Evolutionary conservation across 805 yeast genomes (phyloP).

Genomic region (Saturnispora halmiae): DNA sequence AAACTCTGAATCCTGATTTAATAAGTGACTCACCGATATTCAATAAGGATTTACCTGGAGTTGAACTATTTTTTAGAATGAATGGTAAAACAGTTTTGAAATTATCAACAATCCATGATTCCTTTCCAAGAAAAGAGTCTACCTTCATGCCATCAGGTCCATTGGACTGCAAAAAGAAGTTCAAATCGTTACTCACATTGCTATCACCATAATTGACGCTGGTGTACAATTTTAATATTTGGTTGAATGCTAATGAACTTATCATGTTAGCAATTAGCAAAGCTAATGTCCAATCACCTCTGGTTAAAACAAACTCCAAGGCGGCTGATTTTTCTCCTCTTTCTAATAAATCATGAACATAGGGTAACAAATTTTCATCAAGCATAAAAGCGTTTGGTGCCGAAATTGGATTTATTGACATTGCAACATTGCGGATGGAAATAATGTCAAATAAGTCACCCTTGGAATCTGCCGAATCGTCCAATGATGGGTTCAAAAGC

Average conservation of each 20-base stretch:
- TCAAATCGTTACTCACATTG: conserved; percentile 21
- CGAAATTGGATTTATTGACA: conserved; percentile 10
- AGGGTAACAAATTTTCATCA: conserved; percentile 20
- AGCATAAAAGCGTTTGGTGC: conserved; percentile 23
- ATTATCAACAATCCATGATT: conserved; percentile 25
- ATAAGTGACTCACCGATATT: conserved; percentile 31
- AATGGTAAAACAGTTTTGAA: conserved; percentile 26
- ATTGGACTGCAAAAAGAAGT: conserved; percentile 24
- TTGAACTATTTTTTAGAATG: conserved; percentile 21
- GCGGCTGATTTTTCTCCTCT: conserved; percentile 64
- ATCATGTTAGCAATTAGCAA: conserved; percentile 58
- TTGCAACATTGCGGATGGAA: conserved; percentile 13
- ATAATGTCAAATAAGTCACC: conserved; percentile 16
- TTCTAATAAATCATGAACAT: conserved; percentile 35
- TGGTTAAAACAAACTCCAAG: conserved; percentile 47
- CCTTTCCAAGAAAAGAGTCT: conserved; percentile 19
- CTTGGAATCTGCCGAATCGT: conserved; percentile 6
- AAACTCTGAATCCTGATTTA: conserved; percentile 29
- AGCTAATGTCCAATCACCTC: conserved; percentile 71
- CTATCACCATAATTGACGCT: conserved; percentile 16
- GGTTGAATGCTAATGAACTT: conserved; percentile 41
- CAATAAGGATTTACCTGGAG: conserved; percentile 18
- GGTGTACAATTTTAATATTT: conserved; percentile 37
- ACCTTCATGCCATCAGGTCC: conserved; percentile 14
- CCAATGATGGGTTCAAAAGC: conserved; percentile 35